Evolutionary conservation across 768 basidiomycete genomes (phyloP), one percentile per base, ranked within the genome.

Genomic region (Kwoniella bestiolae): DNA sequence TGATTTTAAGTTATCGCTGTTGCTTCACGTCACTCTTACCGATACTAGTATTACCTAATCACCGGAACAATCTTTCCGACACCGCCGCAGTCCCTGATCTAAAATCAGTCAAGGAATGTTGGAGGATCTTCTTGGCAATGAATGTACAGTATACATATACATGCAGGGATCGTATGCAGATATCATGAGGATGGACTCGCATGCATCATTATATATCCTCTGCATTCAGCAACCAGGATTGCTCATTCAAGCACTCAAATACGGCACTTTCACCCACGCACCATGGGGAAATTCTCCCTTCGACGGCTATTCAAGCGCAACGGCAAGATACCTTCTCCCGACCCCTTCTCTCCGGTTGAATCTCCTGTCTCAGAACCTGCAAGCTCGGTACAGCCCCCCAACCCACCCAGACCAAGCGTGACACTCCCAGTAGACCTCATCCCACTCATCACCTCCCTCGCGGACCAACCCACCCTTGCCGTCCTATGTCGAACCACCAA

Each of bases 41-140:
- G n/a, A n/a, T n/a, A n/a, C n/a, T 41, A 41, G 18, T 41, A 41
- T 41, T 41, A 8, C 38, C 8, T 41, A 18, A 41, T 41, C 8
- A 8, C 18, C 46, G 46, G 46, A n/a, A 18, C 16, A 47, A 47
- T 7, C n/a, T 9, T 18, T 47, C 46, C 46, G 46, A 23, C 46
- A 47, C 46, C n/a, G 46, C 46, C 46, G 46, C 46, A 21, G 18
- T 2, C 46, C 46, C 46, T 47, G 46, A 47, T 47, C 46, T 47
- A 47, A 47, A 47, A 47, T 25, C 25, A 11, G 18, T 41, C 18
- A 41, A 41, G 46, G 46, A 47, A 47, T 47, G 12, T n/a, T n/a
- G n/a, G n/a, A n/a, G n/a, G n/a, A n/a, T n/a, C n/a, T n/a, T 23
- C 46, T 47, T 23, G 23, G 46, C 46, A 21, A 47, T 21, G 38